phyloP scores from a whole-genome alignment of 1,139 yeast genomes.

The Citeromyces hawaiiensis region DNA sequence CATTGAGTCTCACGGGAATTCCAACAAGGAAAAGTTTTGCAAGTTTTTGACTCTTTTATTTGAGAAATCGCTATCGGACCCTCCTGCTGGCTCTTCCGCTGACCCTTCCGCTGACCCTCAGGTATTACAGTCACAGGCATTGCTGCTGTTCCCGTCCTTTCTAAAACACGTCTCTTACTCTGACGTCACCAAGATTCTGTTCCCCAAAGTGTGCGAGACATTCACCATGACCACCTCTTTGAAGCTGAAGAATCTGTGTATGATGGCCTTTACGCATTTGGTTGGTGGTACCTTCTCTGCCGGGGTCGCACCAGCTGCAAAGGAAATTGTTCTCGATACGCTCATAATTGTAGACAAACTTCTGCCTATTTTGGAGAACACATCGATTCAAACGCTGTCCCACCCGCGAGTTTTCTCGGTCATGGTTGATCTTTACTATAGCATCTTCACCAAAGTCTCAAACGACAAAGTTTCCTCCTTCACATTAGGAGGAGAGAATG shows the following conservation, averaged over 20 bases:
- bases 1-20: constrained; percentile 31
- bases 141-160: constrained; percentile 42
- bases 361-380: constrained; percentile 45
- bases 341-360: constrained; percentile 63
- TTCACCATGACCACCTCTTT: constrained; percentile 77
- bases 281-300: constrained; percentile 20
- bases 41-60: constrained; percentile 14
- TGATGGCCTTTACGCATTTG: constrained; percentile 48
- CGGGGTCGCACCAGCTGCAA: constrained; percentile 6
- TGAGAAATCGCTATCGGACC: constrained; percentile 12
- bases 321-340: constrained; percentile 52
- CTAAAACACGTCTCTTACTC: constrained; percentile 60
- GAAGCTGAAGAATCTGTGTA: constrained; percentile 60
- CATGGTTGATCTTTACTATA: constrained; percentile 14
- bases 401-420: constrained; percentile 15
- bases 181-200: constrained; percentile 55
- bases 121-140: constrained; percentile 21
- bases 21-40: constrained; percentile 16
- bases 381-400: constrained; percentile 15
- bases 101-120: constrained; percentile 8
- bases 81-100: no score
- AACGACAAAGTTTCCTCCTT: constrained; percentile 9
- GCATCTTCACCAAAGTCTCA: constrained; percentile 12
- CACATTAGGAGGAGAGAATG: constrained; percentile 13
- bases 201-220: constrained; percentile 59